Conservation (phyloP, 805 yeast genomes). For the Yamadazyma endophytica region DNA sequence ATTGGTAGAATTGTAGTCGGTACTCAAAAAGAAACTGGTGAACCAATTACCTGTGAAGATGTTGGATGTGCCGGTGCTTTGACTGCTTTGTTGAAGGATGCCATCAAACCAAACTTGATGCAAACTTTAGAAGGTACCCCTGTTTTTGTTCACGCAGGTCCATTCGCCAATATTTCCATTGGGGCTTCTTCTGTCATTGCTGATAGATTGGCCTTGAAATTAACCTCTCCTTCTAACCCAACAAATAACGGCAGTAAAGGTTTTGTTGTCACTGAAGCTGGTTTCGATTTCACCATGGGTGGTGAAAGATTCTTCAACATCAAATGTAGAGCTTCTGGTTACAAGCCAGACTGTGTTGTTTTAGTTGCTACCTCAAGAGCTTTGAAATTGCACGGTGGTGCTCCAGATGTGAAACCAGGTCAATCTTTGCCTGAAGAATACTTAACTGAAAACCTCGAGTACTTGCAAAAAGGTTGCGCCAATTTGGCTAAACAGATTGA, state of each 20-base stretch:
- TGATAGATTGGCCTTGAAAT: slow-evolving; percentile 74
- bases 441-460: slow-evolving; percentile 73
- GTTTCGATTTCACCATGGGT: slow-evolving; percentile 89
- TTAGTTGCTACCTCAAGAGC: slow-evolving; percentile 96
- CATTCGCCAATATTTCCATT: slow-evolving; percentile 82
- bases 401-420: slow-evolving; percentile 95
- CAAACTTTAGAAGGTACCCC: slow-evolving; percentile 88
- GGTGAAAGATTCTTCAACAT: slow-evolving; percentile 84
- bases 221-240: slow-evolving; percentile 49
- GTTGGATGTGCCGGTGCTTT: slow-evolving; percentile 85
- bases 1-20: slow-evolving; percentile 90
- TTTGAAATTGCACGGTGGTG: slow-evolving; percentile 96
- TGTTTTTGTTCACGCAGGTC: slow-evolving; percentile 84
- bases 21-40: slow-evolving; percentile 61
- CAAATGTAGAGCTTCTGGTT: slow-evolving; percentile 86
- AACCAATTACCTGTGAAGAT: slow-evolving; percentile 77
- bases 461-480: slow-evolving; percentile 74
- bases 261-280: slow-evolving; percentile 83
- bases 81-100: slow-evolving; percentile 76
- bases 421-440: slow-evolving; percentile 80
- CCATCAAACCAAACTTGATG: slow-evolving; percentile 81
- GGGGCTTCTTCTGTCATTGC: slow-evolving; percentile 85
- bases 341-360: slow-evolving; percentile 84
- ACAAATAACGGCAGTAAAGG: slow-evolving; percentile 50
- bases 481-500: slow-evolving; percentile 87